phyloP scores from a whole-genome alignment of 192 early-diverging fungal species.

The Chytriomyces sp. region DNA sequence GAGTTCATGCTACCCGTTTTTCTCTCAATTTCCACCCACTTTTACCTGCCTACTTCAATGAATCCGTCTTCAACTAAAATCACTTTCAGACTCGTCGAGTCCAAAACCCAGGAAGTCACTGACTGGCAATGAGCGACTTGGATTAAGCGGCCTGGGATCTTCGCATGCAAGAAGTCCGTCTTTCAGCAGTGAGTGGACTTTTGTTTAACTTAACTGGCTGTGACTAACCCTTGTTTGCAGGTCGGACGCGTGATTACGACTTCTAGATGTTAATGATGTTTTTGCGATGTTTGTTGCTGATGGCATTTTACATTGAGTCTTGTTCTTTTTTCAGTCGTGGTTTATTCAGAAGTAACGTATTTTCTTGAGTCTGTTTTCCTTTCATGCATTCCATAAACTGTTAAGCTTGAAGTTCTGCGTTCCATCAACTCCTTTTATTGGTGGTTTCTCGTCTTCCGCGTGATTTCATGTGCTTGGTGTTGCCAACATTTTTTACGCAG shows the following conservation, averaged over 20 bases:
- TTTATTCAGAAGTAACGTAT: background rate
- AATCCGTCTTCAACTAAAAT: background rate
- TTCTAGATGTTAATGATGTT: conserved; percentile 5
- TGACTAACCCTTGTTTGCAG: background rate
- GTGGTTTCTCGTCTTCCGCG: background rate
- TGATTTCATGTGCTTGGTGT: background rate
- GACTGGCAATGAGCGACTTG: conserved; percentile 9
- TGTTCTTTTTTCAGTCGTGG: background rate
- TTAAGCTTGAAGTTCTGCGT: too few species aligned
- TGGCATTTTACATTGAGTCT: background rate
- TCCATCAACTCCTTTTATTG: too few species aligned
- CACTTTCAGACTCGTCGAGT: conserved; percentile 1
- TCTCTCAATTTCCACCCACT: background rate
- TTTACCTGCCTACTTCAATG: background rate
- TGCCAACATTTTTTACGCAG: background rate
- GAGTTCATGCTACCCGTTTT: background rate
- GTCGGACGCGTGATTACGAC: conserved; percentile 32
- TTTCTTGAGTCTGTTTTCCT: background rate
- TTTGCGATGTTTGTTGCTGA: background rate
- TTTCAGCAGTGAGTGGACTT: conserved; percentile 6
- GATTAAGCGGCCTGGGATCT: background rate
- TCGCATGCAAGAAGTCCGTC: conserved; percentile 21
- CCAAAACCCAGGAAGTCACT: conserved; percentile 26
- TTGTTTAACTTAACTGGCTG: background rate
- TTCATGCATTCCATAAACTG: background rate